Evolutionary conservation across 2,329 filamentous ascomycete genomes (phyloP), one percentile per base, ranked within the genome.

Genomic region (Akanthomyces lecanii): DNA sequence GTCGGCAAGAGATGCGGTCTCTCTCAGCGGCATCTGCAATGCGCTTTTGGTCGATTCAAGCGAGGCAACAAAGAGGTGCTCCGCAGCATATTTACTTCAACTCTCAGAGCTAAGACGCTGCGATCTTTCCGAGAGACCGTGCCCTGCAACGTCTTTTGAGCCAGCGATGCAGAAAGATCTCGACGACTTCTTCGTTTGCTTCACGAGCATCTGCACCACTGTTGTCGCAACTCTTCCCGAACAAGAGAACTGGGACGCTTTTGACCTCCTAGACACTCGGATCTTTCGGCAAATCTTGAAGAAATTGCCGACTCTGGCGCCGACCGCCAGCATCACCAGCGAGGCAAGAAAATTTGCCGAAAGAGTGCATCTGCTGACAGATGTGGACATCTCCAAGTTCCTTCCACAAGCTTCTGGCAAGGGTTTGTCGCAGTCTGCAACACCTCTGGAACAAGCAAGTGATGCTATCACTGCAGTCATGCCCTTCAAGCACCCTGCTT

Each of bases 401-500:
- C 44, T 56, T 18, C 60, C 60, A 8, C 16, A 56, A 12, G 44
- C 8, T 5, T 28, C 30, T n/a, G n/a, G n/a, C 28, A 1, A 1
- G 7, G 36, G 28, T n/a, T 25, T 28, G 18, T 23, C 42, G 10
- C 40, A 25, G 14, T 16, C 23, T 23, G n/a, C 14, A 48, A 11
- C 25, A 14, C 1, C 18, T n/a, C 5, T 25, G 30, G 21, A 36
- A 4, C 23, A 18, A n/a, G 18, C 11, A 5, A 12, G 21, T 8
- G 12, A 56, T 14, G 10, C 8, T 6, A 12, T 23, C 3, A 30
- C 71, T 5, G 61, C 67, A 10, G 75, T 83, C 5, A 71, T 84
- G 0, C 70, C 78, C 0, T 85, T 85, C 66, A 77, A 69, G 2
- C 80, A 84, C 48, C 74, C 77, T 0, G 71, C 79, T 5, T 71